Conservation (phyloP, 441 rosid genomes). For the Croton laevigatus region DNA sequence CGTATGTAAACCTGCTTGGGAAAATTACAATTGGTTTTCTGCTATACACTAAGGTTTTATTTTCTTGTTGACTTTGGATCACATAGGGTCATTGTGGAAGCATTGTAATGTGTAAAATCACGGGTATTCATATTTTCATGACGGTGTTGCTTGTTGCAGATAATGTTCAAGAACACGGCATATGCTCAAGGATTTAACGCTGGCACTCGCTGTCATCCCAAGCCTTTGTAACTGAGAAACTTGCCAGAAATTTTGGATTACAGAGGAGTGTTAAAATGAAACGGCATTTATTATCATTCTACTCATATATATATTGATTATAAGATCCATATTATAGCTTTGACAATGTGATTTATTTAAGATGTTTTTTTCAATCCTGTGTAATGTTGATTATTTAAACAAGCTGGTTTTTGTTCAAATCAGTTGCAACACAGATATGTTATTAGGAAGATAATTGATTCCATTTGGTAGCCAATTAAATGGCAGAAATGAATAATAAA, state of each 20-base stretch:
- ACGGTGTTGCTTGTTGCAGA: conserved; percentile 39
- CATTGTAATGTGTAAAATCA: background rate
- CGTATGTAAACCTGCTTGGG: background rate
- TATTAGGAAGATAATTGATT: too few species aligned
- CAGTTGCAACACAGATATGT: too few species aligned
- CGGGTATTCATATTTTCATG: background rate
- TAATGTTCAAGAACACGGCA: conserved; percentile 61
- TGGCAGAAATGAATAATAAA: too few species aligned
- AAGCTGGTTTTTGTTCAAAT: too few species aligned
- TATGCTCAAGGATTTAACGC: conserved; percentile 43
- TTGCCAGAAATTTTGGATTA: background rate
- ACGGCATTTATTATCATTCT: background rate
- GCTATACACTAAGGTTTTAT: background rate
- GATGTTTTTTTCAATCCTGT: too few species aligned
- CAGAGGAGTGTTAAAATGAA: background rate
- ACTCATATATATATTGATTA: too few species aligned
- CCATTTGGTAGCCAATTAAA: too few species aligned
- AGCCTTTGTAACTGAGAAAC: background rate
- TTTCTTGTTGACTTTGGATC: too few species aligned
- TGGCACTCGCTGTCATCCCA: conserved; percentile 23
- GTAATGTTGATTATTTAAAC: too few species aligned
- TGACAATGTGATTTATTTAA: too few species aligned
- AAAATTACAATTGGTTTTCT: background rate
- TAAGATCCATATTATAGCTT: too few species aligned
- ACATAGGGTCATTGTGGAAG: too few species aligned